Conservation (phyloP, 2,329 filamentous ascomycete species). For the Juglanconis sp. region DNA sequence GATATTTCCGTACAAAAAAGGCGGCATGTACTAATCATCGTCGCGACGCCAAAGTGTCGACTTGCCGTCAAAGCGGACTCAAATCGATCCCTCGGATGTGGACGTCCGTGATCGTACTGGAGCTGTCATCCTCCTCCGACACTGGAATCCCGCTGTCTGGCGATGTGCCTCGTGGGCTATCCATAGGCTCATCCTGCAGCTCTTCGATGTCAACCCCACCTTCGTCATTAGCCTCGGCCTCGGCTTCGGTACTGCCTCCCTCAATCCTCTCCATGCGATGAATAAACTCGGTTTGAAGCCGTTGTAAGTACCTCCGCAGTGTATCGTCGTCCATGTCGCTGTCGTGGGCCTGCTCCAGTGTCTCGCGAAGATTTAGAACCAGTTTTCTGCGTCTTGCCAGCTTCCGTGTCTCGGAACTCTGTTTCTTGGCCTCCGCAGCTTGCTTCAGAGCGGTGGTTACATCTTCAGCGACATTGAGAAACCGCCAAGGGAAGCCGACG, state of each 20-base stretch:
- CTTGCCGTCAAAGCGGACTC: neutral
- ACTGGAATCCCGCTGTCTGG: neutral
- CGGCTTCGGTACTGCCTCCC: neutral
- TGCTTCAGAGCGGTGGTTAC: conserved; percentile 62
- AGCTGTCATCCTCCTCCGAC: neutral
- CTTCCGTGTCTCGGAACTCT: conserved; percentile 55
- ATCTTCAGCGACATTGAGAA: conserved; percentile 65
- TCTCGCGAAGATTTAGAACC: conserved; percentile 69
- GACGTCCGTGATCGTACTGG: neutral
- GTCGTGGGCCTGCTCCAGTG: conserved; percentile 64
- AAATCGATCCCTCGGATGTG: too few relatives aligned
- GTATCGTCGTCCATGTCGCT: conserved; percentile 63
- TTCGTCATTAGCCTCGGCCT: neutral
- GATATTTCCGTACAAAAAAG: too few relatives aligned
- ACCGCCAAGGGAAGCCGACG: conserved; percentile 64
- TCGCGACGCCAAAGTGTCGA: neutral
- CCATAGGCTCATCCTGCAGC: neutral
- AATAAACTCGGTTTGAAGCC: conserved; percentile 73
- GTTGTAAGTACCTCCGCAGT: conserved; percentile 60
- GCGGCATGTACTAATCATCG: too few relatives aligned
- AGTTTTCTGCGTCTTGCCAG: conserved; percentile 67
- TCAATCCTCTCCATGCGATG: conserved; percentile 67
- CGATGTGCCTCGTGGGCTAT: neutral
- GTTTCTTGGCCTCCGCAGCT: conserved; percentile 55
- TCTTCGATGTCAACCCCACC: neutral